Percentiles rank a stretch among this genome's conserved stretches.
Evolutionary conservation across 2,329 filamentous ascomycete genomes (phyloP).

Genomic region (Raffaelea albimanens): DNA sequence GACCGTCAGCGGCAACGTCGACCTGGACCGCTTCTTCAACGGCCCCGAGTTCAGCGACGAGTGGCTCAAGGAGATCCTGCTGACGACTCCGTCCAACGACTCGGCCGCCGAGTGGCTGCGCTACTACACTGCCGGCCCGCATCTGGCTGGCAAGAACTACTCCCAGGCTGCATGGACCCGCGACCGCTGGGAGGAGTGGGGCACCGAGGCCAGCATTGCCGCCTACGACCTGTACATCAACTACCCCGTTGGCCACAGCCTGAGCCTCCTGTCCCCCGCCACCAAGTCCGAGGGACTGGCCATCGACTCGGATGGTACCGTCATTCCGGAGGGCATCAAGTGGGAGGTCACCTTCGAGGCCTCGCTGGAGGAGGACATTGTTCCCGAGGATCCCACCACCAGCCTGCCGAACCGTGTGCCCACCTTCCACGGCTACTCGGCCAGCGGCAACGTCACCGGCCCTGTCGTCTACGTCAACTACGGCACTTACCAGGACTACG

Average conservation of each 20-base stretch:
- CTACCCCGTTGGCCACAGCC: constrained; percentile 61
- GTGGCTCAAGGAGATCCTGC: constrained; percentile 45
- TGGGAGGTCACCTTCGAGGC: constrained; percentile 70
- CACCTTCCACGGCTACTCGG: constrained; percentile 92
- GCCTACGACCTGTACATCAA: constrained; percentile 72
- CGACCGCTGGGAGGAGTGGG: constrained; percentile 64
- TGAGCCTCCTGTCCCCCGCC: constrained; percentile 52
- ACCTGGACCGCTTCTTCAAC: background rate
- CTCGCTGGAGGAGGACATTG: constrained; percentile 70
- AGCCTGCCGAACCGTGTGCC: constrained; percentile 64
- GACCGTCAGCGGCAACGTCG: too few relatives aligned
- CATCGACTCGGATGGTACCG: background rate
- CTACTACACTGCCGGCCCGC: constrained; percentile 69
- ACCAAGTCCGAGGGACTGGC: constrained; percentile 5
- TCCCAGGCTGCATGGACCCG: constrained; percentile 67
- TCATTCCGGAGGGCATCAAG: constrained; percentile 8
- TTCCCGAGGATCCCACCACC: constrained; percentile 75
- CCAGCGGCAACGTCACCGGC: constrained; percentile 82
- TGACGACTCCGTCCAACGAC: constrained; percentile 47
- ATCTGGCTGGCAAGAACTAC: constrained; percentile 68
- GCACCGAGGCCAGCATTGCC: constrained; percentile 53
- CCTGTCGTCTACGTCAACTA: constrained; percentile 87
- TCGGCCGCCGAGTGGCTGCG: constrained; percentile 61
- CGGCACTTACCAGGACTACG: constrained; percentile 76
- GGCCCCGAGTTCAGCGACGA: constrained; percentile 28